Base-by-base conservation (phyloP, 805 yeast species). In the Kodamaea laetipori region DNA sequence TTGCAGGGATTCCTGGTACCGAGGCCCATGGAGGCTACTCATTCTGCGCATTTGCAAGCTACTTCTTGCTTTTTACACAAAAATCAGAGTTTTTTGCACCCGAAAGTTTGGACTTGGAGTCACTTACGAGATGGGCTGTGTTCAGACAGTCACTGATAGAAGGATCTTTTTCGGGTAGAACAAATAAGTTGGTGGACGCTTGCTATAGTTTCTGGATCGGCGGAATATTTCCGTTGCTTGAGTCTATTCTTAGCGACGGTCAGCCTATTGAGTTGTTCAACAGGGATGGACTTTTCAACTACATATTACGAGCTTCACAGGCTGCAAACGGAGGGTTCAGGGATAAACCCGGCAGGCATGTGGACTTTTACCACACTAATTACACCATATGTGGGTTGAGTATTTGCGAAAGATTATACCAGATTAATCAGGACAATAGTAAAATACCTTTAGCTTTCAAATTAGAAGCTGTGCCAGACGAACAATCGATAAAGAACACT, bases 21-120 rank as follows among this genome's bases (percentile, higher is more conserved):
- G 99, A 94, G 63, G 97, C 98, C 0, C 99, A 94, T 60, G 99
- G 97, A 2, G 99, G 99, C 0, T 95, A 94, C 60, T 81, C 98
- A 0, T 94, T 80, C 61, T 94, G 99, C 68, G 95, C 92, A 0
- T 69, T 86, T 16, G 70, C 72, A 4, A 34, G 95, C 84, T 35
- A 77, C 80, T 39, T 66, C 80, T 45, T 76, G 73, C 48, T 71
- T 73, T 18, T 27, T 26, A 72, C 73, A 5, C 54, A 67, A 19
- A 70, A 76, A 1, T 45, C 47, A 24, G 64, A 59, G 12, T 59
- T 60, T 41, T 30, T 30, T 30, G 49, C 8, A 9, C 12, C 11
- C 16, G 31, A 7, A 15, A 38, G 18, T 35, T 50, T 41, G 1
- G 67, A 87, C 55, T 45, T 86, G 2, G 79, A 71, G 0, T 51